Conservation (phyloP, 768 basidiomycete species). For the Boletus speciosus region DNA sequence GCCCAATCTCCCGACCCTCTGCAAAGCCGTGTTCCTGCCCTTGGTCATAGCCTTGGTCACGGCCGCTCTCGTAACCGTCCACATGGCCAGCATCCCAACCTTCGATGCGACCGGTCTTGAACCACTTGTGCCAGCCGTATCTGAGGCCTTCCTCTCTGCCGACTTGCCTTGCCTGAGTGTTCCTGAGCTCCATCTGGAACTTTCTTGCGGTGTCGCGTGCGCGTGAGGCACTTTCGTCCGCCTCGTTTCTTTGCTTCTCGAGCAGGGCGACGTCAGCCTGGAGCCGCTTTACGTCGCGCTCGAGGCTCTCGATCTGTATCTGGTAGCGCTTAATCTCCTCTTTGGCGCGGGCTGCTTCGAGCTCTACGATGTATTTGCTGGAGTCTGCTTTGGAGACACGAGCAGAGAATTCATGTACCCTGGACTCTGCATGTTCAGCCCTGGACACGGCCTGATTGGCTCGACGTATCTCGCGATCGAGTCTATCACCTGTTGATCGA, state of each 20-base stretch:
- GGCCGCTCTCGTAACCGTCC: conserved; percentile 46
- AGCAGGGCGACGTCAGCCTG: conserved; percentile 28
- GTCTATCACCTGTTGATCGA: conserved; percentile 46
- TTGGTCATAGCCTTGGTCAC: conserved; percentile 38
- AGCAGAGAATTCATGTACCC: conserved; percentile 39
- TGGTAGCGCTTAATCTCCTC: conserved; percentile 48
- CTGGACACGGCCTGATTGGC: conserved; percentile 50
- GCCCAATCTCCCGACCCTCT: conserved; percentile 36
- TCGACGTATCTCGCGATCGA: conserved; percentile 54
- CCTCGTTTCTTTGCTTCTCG: conserved; percentile 38
- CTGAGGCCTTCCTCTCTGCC: conserved; percentile 42
- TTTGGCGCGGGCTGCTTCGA: conserved; percentile 38
- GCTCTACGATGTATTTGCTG: conserved; percentile 37
- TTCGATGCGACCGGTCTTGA: conserved; percentile 41
- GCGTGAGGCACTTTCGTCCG: conserved; percentile 42
- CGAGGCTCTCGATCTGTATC: conserved; percentile 44
- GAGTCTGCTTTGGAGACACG: conserved; percentile 41
- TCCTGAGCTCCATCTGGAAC: conserved; percentile 42
- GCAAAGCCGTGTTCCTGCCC: conserved; percentile 41
- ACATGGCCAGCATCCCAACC: conserved; percentile 46
- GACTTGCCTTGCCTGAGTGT: conserved; percentile 42
- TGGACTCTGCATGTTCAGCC: conserved; percentile 50
- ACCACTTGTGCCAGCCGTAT: conserved; percentile 41
- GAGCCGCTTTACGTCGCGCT: conserved; percentile 41
- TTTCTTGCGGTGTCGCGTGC: conserved; percentile 43